Conservation (phyloP, 2,329 filamentous ascomycete species). For the Ilyonectria sp. region DNA sequence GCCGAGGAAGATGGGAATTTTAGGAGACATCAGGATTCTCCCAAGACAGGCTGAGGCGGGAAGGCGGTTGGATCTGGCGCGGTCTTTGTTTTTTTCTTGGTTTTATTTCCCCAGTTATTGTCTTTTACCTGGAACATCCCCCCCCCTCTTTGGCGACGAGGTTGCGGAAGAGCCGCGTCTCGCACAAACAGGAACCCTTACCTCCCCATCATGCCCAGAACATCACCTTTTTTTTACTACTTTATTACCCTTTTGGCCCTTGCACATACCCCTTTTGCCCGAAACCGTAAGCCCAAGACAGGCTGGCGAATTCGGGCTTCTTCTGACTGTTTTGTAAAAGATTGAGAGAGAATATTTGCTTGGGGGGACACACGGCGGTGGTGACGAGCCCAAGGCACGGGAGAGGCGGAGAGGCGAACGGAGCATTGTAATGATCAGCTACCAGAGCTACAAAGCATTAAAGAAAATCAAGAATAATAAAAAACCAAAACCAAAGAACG, state of each 20-base stretch:
- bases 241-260: constrained; percentile 27
- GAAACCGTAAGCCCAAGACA: constrained; percentile 26
- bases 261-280: constrained; percentile 45
- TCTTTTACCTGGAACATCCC: constrained; percentile 30
- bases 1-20: constrained; percentile 30
- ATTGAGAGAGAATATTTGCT: constrained; percentile 28
- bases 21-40: constrained; percentile 34
- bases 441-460: constrained; percentile 22
- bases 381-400: background rate
- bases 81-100: constrained; percentile 40
- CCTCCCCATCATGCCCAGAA: constrained; percentile 20
- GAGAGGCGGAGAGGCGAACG: constrained; percentile 32
- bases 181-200: constrained; percentile 18
- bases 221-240: constrained; percentile 29
- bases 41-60: constrained; percentile 43
- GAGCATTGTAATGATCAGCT: constrained; percentile 36
- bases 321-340: constrained; percentile 35
- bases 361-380: constrained; percentile 10
- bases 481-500: background rate
- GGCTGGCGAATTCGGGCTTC: constrained; percentile 30
- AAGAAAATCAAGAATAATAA: constrained; percentile 24
- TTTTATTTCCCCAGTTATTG: constrained; percentile 34
- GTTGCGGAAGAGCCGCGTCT: constrained; percentile 16
- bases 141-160: constrained; percentile 24
- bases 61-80: constrained; percentile 48